Percentiles rank a stretch among this genome's conserved stretches.
These are phyloP conservation scores for Skeletonema potamos DNA, from an alignment of 108 stramenopile genomes.

Conservation along the genomic window DNA sequence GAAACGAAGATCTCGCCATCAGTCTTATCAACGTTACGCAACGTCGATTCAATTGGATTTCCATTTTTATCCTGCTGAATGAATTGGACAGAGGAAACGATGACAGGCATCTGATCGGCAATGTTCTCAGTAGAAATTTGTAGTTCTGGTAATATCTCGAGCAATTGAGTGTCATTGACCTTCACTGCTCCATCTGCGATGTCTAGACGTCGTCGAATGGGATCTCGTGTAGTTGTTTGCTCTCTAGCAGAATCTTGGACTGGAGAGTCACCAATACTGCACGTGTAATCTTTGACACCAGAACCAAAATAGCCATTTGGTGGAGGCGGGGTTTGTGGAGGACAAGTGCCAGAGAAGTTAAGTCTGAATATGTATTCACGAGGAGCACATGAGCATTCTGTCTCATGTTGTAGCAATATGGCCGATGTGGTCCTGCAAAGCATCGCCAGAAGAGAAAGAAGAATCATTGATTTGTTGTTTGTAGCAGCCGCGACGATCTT, in stretches of 20 bases:
- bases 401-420: constrained; percentile 4
- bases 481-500: background rate
- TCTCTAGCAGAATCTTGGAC: background rate
- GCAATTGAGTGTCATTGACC: background rate
- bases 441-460: background rate
- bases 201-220: background rate
- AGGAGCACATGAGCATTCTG: constrained; percentile 42
- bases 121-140: background rate
- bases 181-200: too few relatives aligned
- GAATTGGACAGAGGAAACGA: constrained; percentile 43
- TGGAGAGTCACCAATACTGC: constrained; percentile 30
- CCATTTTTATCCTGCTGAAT: constrained; percentile 25
- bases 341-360: constrained; percentile 27
- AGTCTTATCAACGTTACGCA: constrained; percentile 6
- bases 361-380: constrained; percentile 37
- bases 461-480: background rate
- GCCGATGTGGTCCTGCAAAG: background rate
- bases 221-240: too few relatives aligned
- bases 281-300: constrained; percentile 46
- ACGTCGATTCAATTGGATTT: constrained; percentile 33
- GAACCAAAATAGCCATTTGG: constrained; percentile 39
- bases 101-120: constrained; percentile 14
- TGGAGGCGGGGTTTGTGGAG: constrained; percentile 32
- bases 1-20: background rate
- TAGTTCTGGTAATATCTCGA: background rate